Base-by-base conservation (phyloP, 1,284 basidiomycete genomes). In the Anthracocystis panici-leucophaei region DNA sequence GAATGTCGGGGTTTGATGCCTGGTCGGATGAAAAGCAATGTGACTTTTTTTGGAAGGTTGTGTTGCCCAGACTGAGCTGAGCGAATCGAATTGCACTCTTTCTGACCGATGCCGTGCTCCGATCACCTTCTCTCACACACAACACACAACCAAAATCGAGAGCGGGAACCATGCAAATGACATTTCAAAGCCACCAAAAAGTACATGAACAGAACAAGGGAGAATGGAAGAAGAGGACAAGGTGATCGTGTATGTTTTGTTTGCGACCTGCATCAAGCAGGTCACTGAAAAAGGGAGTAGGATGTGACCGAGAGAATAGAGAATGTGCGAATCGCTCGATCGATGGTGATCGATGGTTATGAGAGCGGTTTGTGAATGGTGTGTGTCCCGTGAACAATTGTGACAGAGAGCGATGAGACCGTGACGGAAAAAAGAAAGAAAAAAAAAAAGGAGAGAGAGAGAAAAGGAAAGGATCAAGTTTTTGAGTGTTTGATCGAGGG, bases 351-450 rank as follows among this genome's bases (percentile, higher is more conserved):
- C 35, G 20, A 20, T n/a, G 7, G 8, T 7, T 12, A 21, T 20
- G 29, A 31, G 27, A 29, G 46, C 4, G 42, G 23, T n/a, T n/a
- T n/a, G 52, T n/a, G 52, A 38, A 12, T 12, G 31, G 11, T 42
- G 25, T 20, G 2, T 20, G 50, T 52, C 58, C 58, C 58, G 51
- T 61, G 44, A 61, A 29, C 42, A 53, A 16, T 16, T 25, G 20
- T 35, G 50, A 52, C n/a, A n/a, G 25, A 29, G 8, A 16, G 6
- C 27, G 27, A 29, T 23, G 46, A 57, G 33, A 57, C 35, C 35
- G 35, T 38, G 35, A 38, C 35, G 10, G 3, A 38, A 12, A 38
- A 38, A 16, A 38, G 14, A 38, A 38, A 16, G 35, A 52, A n/a
- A 31, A 14, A 29, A 14, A 11, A 14, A 46, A 46, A n/a, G 23